Conservation (phyloP, 208 protist species). For the Crithidia expoeki region DNA sequence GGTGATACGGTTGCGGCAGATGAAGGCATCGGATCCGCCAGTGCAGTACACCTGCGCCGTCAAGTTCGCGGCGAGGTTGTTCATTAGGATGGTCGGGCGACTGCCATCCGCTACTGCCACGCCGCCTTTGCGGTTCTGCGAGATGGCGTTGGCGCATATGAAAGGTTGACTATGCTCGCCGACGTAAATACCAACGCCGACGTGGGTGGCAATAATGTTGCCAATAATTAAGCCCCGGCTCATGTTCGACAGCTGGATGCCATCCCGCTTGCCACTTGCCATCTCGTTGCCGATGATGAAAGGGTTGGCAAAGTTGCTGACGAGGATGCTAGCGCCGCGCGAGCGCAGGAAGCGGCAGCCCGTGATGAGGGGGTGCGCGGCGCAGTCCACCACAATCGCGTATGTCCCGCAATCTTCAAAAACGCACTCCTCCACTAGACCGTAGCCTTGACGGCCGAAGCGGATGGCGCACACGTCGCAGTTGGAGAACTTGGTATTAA, state of each 20-base stretch:
- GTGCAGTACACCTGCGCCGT: conserved; percentile 54
- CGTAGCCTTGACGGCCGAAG: conserved; percentile 76
- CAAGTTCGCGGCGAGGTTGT: conserved; percentile 62
- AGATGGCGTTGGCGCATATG: conserved; percentile 70
- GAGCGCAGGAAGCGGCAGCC: conserved; percentile 79
- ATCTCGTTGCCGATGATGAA: conserved; percentile 89
- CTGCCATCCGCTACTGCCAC: conserved; percentile 44
- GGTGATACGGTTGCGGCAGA: conserved; percentile 67
- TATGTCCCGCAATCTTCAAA: conserved; percentile 77
- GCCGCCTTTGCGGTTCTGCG: conserved; percentile 53
- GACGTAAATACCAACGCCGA: conserved; percentile 53
- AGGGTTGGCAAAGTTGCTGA: conserved; percentile 82
- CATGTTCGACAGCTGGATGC: conserved; percentile 58
- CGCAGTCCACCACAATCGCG: conserved; percentile 75
- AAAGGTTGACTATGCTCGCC: conserved; percentile 53
- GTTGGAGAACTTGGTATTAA: conserved; percentile 75
- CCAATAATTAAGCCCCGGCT: conserved; percentile 74
- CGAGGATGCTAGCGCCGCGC: conserved; percentile 60
- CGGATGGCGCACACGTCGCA: conserved; percentile 79
- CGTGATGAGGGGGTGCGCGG: conserved; percentile 78
- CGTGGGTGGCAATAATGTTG: conserved; percentile 72
- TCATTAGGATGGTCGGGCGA: conserved; percentile 62
- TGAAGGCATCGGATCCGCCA: conserved; percentile 54
- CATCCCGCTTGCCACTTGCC: conserved; percentile 47
- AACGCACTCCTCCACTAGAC: conserved; percentile 79